Evolutionary conservation across 108 stramenopile genomes (phyloP), one percentile per base, ranked within the genome.

Genomic region (Halocafeteria seosinensis): DNA sequence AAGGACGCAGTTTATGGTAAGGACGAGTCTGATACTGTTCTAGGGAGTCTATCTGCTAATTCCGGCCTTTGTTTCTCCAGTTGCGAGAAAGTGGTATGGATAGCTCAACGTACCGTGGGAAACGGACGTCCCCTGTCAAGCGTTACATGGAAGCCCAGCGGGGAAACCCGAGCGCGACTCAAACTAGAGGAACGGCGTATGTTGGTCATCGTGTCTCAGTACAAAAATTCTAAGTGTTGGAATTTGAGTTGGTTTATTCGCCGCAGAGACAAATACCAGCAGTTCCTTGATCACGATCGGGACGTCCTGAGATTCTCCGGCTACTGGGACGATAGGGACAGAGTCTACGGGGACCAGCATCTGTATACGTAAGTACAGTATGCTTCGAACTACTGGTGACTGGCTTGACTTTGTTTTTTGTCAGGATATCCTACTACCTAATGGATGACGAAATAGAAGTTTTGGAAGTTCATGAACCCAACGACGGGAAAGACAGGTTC

Each of bases 361-460:
- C n/a, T n/a, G n/a, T n/a, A n/a, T n/a, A n/a, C n/a, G n/a, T n/a
- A n/a, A n/a, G n/a, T n/a, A n/a, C n/a, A n/a, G n/a, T n/a, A n/a
- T n/a, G n/a, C n/a, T n/a, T n/a, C n/a, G n/a, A n/a, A n/a, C n/a
- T n/a, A n/a, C n/a, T n/a, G n/a, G n/a, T n/a, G n/a, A n/a, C n/a
- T n/a, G n/a, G n/a, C n/a, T n/a, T n/a, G n/a, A n/a, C n/a, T n/a
- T n/a, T n/a, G n/a, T n/a, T n/a, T n/a, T 37, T 65, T 38, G 78
- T 78, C 50, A 42, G 67, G 23, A 52, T 82, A 11, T 55, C 70
- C 38, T 78, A 74, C 64, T 78, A 76, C 69, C 65, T 78, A 13
- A 38, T 64, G 27, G 72, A 82, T 65, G 73, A 78, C 38, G 79
- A 72, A 8, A 37, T 82, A 3, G 75, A 78, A 61, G 73, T 81